A percentile compares a stretch with the other conserved stretches of the same genome.
Conservation (phyloP, 768 basidiomycete species). For the Tricholoma flavovirens region DNA sequence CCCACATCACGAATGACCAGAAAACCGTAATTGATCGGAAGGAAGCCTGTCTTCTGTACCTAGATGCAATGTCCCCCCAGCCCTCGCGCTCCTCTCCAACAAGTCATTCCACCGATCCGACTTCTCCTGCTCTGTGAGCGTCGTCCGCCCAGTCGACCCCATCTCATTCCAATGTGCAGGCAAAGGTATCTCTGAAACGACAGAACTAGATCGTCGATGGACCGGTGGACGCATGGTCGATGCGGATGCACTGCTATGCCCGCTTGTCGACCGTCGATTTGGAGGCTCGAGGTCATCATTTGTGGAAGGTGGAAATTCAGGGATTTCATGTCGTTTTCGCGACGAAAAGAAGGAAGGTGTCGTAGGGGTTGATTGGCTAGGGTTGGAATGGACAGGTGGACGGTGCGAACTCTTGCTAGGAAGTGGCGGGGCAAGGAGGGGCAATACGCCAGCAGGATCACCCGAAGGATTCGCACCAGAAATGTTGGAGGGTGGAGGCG, state of each 20-base stretch:
- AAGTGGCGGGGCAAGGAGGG: conserved; percentile 19
- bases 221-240: conserved; percentile 12
- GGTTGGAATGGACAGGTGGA: neutral
- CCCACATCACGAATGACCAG: neutral
- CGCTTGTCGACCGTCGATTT: conserved; percentile 19
- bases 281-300: neutral
- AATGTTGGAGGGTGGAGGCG: conserved; percentile 6
- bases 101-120: conserved; percentile 65
- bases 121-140: conserved; percentile 65
- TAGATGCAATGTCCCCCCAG: conserved; percentile 70
- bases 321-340: neutral
- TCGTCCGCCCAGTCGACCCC: conserved; percentile 23
- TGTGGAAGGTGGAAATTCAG: neutral
- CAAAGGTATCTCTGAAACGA: conserved; percentile 11
- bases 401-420: conserved; percentile 21
- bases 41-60: conserved; percentile 24
- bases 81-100: conserved; percentile 56
- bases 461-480: conserved; percentile 6
- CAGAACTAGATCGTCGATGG: conserved; percentile 17
- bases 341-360: neutral
- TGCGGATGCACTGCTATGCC: conserved; percentile 18
- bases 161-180: conserved; percentile 36
- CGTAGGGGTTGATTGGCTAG: neutral
- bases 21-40: conserved; percentile 15
- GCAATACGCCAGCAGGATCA: neutral